Conservation (phyloP, 805 yeast genomes). For the Teunomyces panamensis region DNA sequence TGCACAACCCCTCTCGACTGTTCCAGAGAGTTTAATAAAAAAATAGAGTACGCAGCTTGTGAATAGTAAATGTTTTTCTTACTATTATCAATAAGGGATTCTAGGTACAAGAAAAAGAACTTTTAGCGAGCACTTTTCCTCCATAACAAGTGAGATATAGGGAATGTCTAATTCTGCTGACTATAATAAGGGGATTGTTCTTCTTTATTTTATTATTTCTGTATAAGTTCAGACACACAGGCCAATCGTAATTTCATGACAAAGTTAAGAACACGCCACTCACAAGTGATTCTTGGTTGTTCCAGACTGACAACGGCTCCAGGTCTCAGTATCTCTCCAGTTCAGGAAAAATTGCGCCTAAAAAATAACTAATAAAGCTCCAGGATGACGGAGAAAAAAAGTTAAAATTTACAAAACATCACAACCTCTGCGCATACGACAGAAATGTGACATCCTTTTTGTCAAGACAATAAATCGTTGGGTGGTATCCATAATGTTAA, state of each 20-base stretch:
- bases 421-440: slow-evolving; percentile 2
- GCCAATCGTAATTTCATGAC: not conserved
- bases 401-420: not conserved
- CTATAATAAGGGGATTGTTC: not conserved
- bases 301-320: not conserved
- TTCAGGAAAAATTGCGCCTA: slow-evolving; percentile 1
- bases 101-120: no score
- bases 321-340: not conserved
- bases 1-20: no score
- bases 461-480: slow-evolving; percentile 1
- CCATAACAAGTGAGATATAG: not conserved
- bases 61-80: no score
- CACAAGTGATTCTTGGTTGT: not conserved
- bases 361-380: not conserved
- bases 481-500: not conserved
- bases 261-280: not conserved
- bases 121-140: no score
- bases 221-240: not conserved
- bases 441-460: not conserved
- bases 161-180: not conserved
- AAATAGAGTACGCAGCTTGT: no score
- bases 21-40: no score
- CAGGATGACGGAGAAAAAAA: not conserved
- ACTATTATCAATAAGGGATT: no score
- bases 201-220: no score